Evolutionary conservation across 805 yeast species (phyloP), one percentile per base, ranked within the genome.

Genomic region (Metschnikowia orientalis): DNA sequence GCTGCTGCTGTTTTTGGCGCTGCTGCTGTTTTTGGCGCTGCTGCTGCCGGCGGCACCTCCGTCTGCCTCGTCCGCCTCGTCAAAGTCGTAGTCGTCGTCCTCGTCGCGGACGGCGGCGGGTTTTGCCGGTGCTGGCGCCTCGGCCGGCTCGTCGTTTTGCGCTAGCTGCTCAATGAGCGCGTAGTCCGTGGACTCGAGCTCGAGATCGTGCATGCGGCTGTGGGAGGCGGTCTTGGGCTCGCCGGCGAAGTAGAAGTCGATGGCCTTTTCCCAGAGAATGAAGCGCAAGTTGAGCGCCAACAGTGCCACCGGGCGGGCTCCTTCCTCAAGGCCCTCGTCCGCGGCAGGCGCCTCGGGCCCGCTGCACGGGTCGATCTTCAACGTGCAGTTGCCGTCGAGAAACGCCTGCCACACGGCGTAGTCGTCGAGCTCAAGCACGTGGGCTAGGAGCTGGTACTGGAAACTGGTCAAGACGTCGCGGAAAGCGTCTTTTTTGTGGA

Each of bases 261-360:
- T 67, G 13, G 81, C 88, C 50, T 74, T 77, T 47, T 82, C 89
- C 76, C 85, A 83, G 15, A 83, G 59, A 8, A 81, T 67, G 44
- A 80, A 81, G 42, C 90, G 63, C 14, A 81, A 57, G 41, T 75
- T 81, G 29, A 81, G 60, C 5, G 87, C 80, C 25, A 82, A 42
- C 30, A 54, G 36, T 24, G 51, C 51, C 14, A 61, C 40, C 16
- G 64, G 55, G 13, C 46, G 50, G 9, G 42, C 18, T 41, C 55
- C 77, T 60, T 53, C 81, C 61, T 72, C 53, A 58, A 71, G 37
- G 31, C 63, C 61, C 12, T 56, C 61, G n/a, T 33, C 34, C 10
- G 41, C 39, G 15, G 24, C 38, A 2, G 31, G 29, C 3, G 23
- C 29, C 12, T 35, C 35, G 18, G 26, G 11, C 8, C 26, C 44